Conservation (phyloP, 2,329 filamentous ascomycete species). For the Fusarium continuum region DNA sequence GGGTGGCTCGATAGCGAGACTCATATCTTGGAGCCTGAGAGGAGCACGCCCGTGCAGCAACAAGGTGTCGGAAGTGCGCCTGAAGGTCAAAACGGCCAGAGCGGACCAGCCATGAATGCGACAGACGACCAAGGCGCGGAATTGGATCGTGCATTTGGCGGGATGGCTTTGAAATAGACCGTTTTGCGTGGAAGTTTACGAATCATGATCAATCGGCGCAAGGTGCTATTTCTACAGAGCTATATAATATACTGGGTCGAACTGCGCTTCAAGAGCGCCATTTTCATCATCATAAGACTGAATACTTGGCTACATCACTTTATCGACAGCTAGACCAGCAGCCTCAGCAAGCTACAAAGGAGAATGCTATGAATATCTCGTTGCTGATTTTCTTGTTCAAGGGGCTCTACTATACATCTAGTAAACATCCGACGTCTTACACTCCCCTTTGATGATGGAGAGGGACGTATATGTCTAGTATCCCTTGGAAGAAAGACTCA, state of each 20-base stretch:
- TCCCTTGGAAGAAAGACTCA: not conserved
- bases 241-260: not conserved
- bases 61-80: constrained; percentile 39
- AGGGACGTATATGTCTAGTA: not conserved
- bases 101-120: constrained; percentile 38
- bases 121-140: constrained; percentile 63
- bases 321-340: not conserved
- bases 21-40: constrained; percentile 74
- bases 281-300: not conserved
- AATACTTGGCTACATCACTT: not conserved
- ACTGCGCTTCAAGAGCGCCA: not conserved
- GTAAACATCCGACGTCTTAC: not conserved
- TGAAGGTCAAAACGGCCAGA: constrained; percentile 22
- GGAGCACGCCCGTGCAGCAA: constrained; percentile 47
- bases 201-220: constrained; percentile 21
- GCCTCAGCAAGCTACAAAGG: too few relatives aligned
- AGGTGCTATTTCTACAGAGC: not conserved
- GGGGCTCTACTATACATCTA: not conserved
- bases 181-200: constrained; percentile 1
- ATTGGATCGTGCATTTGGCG: constrained; percentile 66
- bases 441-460: not conserved
- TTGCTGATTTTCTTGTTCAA: not conserved
- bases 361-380: not conserved
- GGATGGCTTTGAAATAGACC: constrained; percentile 50
- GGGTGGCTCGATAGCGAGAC: constrained; percentile 83